A percentile compares a stretch with the other conserved stretches of the same genome.
phyloP scores from a whole-genome alignment of 2,329 filamentous ascomycete genomes.

The Cladophialophora immunda region DNA sequence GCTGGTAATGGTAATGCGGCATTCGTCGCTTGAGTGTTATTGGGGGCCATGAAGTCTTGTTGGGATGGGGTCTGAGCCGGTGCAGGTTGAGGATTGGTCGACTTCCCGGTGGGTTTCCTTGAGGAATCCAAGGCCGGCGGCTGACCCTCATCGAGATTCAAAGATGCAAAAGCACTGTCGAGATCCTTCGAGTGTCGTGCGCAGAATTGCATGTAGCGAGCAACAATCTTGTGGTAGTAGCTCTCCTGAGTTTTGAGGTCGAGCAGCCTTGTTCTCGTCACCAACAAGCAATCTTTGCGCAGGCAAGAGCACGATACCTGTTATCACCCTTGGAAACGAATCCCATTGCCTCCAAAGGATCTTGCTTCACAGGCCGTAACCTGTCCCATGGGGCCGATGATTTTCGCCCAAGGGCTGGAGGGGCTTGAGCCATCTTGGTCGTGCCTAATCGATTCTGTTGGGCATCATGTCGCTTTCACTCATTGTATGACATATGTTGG shows the following conservation, averaged over 20 bases:
- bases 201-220: slow-evolving; percentile 90
- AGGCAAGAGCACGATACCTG: slow-evolving; percentile 62
- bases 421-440: slow-evolving; percentile 30
- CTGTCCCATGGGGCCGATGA: slow-evolving; percentile 64
- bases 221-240: slow-evolving; percentile 87
- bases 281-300: slow-evolving; percentile 42
- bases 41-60: slow-evolving; percentile 16
- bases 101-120: slow-evolving; percentile 46
- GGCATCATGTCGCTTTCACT: neutral
- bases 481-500: neutral
- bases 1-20: slow-evolving; percentile 49
- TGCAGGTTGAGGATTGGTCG: neutral
- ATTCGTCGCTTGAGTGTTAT: slow-evolving; percentile 27
- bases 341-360: slow-evolving; percentile 82
- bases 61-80: slow-evolving; percentile 8
- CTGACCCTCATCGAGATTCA: slow-evolving; percentile 54
- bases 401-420: slow-evolving; percentile 35
- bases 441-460: neutral
- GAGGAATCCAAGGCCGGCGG: slow-evolving; percentile 49
- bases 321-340: slow-evolving; percentile 91
- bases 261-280: slow-evolving; percentile 63
- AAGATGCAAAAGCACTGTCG: slow-evolving; percentile 75
- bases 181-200: slow-evolving; percentile 77
- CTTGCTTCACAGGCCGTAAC: slow-evolving; percentile 76
- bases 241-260: slow-evolving; percentile 80